phyloP scores from a whole-genome alignment of 352 stramenopile species.

The Phytopythium sindhum region DNA sequence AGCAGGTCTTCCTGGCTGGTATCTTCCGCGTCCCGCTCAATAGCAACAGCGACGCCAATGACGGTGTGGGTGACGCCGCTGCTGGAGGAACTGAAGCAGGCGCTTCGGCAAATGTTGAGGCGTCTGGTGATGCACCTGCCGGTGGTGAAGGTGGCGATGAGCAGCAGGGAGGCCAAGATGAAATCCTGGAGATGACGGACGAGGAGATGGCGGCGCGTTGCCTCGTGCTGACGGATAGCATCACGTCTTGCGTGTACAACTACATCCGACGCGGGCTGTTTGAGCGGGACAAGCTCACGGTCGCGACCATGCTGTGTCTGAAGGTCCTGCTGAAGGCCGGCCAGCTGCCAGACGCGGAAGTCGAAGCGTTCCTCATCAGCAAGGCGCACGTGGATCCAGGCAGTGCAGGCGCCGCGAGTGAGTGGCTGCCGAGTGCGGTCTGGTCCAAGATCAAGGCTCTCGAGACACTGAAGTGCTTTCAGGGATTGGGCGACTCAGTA shows the following conservation, averaged over 20 bases:
- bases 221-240: slow-evolving; percentile 87
- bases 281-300: slow-evolving; percentile 94
- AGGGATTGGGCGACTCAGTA: slow-evolving; percentile 92
- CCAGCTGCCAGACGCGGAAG: slow-evolving; percentile 77
- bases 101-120: slow-evolving; percentile 3
- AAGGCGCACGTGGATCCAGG: slow-evolving; percentile 85
- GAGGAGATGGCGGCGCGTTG: slow-evolving; percentile 87
- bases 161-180: slow-evolving; percentile 15
- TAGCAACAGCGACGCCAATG: slow-evolving; percentile 7
- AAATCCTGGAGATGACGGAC: slow-evolving; percentile 73
- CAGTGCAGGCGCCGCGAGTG: slow-evolving; percentile 90
- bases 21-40: slow-evolving; percentile 89
- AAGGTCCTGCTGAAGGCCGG: slow-evolving; percentile 92
- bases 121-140: slow-evolving; percentile 7
- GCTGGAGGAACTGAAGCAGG: slow-evolving; percentile 15
- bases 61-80: slow-evolving; percentile 17
- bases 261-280: slow-evolving; percentile 95
- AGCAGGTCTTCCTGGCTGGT: slow-evolving; percentile 93
- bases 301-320: slow-evolving; percentile 92
- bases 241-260: slow-evolving; percentile 95
- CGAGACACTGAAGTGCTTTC: slow-evolving; percentile 90
- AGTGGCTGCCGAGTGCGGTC: slow-evolving; percentile 89
- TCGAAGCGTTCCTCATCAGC: slow-evolving; percentile 91
- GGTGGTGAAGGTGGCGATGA: slow-evolving; percentile 29
- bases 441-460: slow-evolving; percentile 94